Percentiles rank a stretch among this genome's conserved stretches.
Conservation (phyloP, 2,329 filamentous ascomycete species). For the Apiospora aurea region DNA sequence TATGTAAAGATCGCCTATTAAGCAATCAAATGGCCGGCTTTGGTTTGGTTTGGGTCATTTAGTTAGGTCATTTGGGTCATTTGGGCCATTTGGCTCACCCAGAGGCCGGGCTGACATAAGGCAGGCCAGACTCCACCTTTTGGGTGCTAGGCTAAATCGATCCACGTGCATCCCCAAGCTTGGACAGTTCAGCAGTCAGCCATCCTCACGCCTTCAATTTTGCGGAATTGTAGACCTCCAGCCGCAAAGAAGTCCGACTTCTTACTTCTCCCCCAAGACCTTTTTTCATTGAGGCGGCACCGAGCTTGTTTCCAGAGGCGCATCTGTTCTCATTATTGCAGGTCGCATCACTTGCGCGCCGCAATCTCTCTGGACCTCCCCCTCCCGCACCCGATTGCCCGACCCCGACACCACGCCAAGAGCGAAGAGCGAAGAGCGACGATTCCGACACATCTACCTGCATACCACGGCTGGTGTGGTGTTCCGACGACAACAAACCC, state of each 20-base stretch:
- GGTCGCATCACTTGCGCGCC: conserved; percentile 1
- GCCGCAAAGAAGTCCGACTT: conserved; percentile 21
- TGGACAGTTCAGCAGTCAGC: conserved; percentile 15
- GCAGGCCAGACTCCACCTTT: not conserved
- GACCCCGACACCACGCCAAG: not conserved
- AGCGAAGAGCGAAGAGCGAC: not conserved
- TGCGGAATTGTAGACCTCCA: conserved; percentile 23
- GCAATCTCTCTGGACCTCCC: conserved; percentile 7
- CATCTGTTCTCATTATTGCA: conserved; percentile 7
- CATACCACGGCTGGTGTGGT: not conserved
- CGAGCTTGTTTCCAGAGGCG: conserved; percentile 14
- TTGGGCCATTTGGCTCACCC: too few relatives aligned
- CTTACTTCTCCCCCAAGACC: conserved; percentile 8
- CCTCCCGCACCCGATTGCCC: conserved; percentile 1
- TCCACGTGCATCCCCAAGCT: conserved; percentile 20
- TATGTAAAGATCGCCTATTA: too few relatives aligned
- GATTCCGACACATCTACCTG: conserved; percentile 8
- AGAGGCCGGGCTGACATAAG: conserved; percentile 9
- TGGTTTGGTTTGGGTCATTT: not conserved
- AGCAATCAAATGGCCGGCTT: too few relatives aligned
- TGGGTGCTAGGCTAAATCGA: conserved; percentile 19
- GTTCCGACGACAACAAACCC: conserved; percentile 6
- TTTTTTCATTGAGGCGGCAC: conserved; percentile 7
- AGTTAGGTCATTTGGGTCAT: not conserved
- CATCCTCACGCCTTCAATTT: conserved; percentile 23